Percentiles rank a stretch among this genome's conserved stretches.
phyloP scores from a whole-genome alignment of 2,329 filamentous ascomycete genomes.

The Colletotrichum sp. region DNA sequence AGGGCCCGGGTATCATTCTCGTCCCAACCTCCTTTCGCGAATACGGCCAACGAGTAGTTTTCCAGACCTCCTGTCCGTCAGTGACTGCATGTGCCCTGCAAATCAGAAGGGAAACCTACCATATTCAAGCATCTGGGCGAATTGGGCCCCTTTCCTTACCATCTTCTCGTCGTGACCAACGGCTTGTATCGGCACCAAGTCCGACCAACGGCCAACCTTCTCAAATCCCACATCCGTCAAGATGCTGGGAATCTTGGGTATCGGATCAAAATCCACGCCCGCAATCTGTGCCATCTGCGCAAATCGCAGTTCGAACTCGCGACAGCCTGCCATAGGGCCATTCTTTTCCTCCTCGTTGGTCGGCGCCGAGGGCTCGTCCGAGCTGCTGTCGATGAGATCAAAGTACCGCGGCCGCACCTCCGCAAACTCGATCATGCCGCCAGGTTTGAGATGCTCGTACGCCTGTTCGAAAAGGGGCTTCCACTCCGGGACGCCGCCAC shows the following conservation, averaged over 20 bases:
- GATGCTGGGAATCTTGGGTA: conserved; percentile 37
- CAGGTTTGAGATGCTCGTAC: conserved; percentile 45
- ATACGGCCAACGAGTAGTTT: conserved; percentile 37
- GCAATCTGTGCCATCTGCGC: conserved; percentile 29
- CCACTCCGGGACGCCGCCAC: conserved; percentile 51
- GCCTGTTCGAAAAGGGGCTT: conserved; percentile 37
- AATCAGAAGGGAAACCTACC: conserved; percentile 29
- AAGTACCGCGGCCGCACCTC: conserved; percentile 46
- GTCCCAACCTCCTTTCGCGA: conserved; percentile 34
- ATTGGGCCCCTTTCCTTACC: conserved; percentile 38
- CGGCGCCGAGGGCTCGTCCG: conserved; percentile 27
- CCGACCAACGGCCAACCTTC: conserved; percentile 41
- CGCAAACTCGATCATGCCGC: conserved; percentile 49
- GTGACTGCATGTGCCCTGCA: neutral
- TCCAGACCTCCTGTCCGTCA: conserved; percentile 23
- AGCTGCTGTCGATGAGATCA: conserved; percentile 40
- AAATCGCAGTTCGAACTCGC: conserved; percentile 38
- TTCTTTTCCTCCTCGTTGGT: conserved; percentile 19
- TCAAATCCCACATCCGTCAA: conserved; percentile 45
- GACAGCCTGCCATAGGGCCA: conserved; percentile 27
- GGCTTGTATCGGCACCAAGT: conserved; percentile 45
- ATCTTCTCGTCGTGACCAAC: conserved; percentile 45
- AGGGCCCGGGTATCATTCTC: conserved; percentile 34
- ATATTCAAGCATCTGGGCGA: conserved; percentile 40
- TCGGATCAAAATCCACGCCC: conserved; percentile 45